Evolutionary conservation across 2,329 filamentous ascomycete genomes (phyloP).

Genomic region (Phialophora expanda): DNA sequence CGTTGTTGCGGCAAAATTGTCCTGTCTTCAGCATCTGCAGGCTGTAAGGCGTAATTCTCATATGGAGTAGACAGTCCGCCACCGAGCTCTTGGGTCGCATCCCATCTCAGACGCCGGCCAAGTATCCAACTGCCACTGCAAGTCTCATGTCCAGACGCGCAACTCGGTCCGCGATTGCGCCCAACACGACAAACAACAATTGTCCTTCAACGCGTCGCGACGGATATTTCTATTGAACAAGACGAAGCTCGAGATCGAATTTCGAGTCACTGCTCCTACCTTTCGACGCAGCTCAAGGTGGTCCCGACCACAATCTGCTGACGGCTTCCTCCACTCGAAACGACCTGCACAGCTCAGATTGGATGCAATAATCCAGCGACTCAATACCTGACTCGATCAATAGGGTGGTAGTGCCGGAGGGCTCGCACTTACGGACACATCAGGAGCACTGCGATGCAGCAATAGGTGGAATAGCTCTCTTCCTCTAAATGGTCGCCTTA

Average conservation of each 20-base stretch:
- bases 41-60: constrained; percentile 22
- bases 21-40: constrained; percentile 15
- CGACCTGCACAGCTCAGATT: background rate
- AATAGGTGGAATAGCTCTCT: constrained; percentile 25
- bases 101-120: background rate
- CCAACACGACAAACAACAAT: constrained; percentile 6
- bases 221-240: background rate
- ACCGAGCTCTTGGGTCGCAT: constrained; percentile 14
- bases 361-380: constrained; percentile 7
- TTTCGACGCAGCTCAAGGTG: background rate
- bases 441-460: constrained; percentile 24
- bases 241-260: background rate
- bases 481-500: constrained; percentile 24
- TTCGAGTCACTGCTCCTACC: background rate
- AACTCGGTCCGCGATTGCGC: background rate
- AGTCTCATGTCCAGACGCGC: constrained; percentile 13
- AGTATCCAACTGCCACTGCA: background rate
- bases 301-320: background rate
- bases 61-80: constrained; percentile 22
- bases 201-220: background rate
- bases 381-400: background rate
- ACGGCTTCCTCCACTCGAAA: background rate
- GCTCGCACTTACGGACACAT: constrained; percentile 1
- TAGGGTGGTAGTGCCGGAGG: background rate
- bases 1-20: constrained; percentile 6